Percentiles rank a stretch among this genome's conserved stretches.
phyloP scores from a whole-genome alignment of 208 protist genomes.

The Leptomonas seymouri region DNA sequence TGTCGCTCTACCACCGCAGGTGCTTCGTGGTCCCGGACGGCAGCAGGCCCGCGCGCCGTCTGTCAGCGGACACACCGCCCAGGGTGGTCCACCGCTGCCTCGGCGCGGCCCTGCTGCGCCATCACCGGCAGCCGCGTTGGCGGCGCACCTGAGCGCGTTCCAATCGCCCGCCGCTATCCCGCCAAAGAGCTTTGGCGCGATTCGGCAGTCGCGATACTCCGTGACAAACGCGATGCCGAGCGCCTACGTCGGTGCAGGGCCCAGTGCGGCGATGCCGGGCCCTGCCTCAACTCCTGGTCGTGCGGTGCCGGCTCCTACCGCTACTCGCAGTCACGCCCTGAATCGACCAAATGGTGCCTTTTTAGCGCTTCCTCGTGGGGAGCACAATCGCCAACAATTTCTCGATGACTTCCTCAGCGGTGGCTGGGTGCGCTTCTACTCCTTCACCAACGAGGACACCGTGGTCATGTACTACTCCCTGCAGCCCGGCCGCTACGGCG shows the following conservation, averaged over 20 bases:
- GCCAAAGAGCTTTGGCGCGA: slow-evolving; percentile 40
- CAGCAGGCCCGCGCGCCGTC: slow-evolving; percentile 44
- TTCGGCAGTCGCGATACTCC: slow-evolving; percentile 48
- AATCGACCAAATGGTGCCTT: slow-evolving; percentile 49
- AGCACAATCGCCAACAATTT: slow-evolving; percentile 80
- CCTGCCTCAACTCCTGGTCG: background rate
- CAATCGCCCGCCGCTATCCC: slow-evolving; percentile 41
- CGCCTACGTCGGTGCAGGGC: background rate
- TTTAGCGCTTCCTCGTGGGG: slow-evolving; percentile 73
- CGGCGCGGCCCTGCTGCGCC: slow-evolving; percentile 57
- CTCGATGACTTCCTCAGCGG: slow-evolving; percentile 83
- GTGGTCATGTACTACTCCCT: slow-evolving; percentile 90
- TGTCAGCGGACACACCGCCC: slow-evolving; percentile 47
- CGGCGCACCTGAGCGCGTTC: slow-evolving; percentile 23
- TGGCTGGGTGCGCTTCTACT: slow-evolving; percentile 88
- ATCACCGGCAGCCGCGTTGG: slow-evolving; percentile 17
- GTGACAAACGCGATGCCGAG: slow-evolving; percentile 49
- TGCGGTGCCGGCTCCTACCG: background rate
- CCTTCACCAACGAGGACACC: slow-evolving; percentile 76
- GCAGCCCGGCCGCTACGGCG: slow-evolving; percentile 86
- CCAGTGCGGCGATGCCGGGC: background rate
- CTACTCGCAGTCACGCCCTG: slow-evolving; percentile 14
- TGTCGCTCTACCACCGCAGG: slow-evolving; percentile 2
- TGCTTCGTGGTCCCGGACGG: slow-evolving; percentile 18
- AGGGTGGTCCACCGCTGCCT: slow-evolving; percentile 72